phyloP scores from a whole-genome alignment of 108 stramenopile genomes.

The Skeletonema marinoi region DNA sequence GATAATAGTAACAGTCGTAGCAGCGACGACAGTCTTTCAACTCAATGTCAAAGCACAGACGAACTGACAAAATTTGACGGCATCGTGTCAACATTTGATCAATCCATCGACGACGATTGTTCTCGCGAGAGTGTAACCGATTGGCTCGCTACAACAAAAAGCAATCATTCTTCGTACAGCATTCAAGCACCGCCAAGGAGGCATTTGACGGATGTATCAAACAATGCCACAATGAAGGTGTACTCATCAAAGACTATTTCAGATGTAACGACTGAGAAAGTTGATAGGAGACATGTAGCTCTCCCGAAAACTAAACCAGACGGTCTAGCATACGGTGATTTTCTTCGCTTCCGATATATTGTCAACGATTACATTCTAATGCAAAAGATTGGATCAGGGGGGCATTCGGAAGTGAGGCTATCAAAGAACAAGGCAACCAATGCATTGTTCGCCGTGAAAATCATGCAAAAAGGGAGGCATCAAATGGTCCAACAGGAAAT shows the following conservation, averaged over 20 bases:
- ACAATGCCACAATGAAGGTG: too few species aligned
- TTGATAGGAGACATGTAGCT: constrained; percentile 23
- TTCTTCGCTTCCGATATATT: constrained; percentile 41
- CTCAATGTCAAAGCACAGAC: too few species aligned
- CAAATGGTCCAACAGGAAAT: constrained; percentile 65
- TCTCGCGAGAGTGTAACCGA: too few species aligned
- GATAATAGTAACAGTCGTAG: too few species aligned
- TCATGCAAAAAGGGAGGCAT: constrained; percentile 61
- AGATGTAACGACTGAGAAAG: constrained; percentile 20
- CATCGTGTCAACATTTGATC: too few species aligned
- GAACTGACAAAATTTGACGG: too few species aligned
- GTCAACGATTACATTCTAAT: constrained; percentile 79
- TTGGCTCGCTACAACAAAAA: too few species aligned
- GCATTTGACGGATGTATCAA: too few species aligned
- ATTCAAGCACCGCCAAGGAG: too few species aligned
- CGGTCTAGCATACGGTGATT: constrained; percentile 20
- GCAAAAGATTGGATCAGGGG: constrained; percentile 59
- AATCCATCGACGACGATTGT: too few species aligned
- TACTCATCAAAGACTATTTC: constrained; percentile 1
- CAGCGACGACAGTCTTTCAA: too few species aligned
- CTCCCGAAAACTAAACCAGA: constrained; percentile 18
- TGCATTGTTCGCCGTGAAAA: constrained; percentile 68
- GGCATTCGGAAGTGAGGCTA: constrained; percentile 68
- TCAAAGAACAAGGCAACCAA: constrained; percentile 63
- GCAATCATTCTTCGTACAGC: too few species aligned